Evolutionary conservation across 2,329 filamentous ascomycete genomes (phyloP).

Genomic region (Sclerotinia minor): DNA sequence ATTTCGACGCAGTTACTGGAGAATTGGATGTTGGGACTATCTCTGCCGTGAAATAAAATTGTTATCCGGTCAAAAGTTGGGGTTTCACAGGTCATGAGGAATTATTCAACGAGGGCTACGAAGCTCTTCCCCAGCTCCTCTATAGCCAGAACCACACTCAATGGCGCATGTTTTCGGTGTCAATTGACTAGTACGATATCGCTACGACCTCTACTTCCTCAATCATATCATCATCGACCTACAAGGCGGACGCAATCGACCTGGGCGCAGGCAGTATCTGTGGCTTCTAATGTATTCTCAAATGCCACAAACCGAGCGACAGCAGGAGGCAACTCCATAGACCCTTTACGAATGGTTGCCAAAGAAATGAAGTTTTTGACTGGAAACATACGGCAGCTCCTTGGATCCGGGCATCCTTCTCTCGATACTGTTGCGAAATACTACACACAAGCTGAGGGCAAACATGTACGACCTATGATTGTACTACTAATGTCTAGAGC

Average conservation of each 20-base stretch:
- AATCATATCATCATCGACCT: slow-evolving; percentile 41
- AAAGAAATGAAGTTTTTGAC: slow-evolving; percentile 97
- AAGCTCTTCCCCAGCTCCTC: slow-evolving; percentile 46
- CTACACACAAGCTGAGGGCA: slow-evolving; percentile 94
- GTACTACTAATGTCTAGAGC: slow-evolving; percentile 96
- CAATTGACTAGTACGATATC: slow-evolving; percentile 35
- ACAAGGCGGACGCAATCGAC: slow-evolving; percentile 58
- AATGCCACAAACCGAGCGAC: slow-evolving; percentile 61
- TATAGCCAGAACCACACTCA: slow-evolving; percentile 42
- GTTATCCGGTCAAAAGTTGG: slow-evolving; percentile 4
- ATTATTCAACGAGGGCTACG: slow-evolving; percentile 53
- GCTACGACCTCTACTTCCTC: slow-evolving; percentile 26
- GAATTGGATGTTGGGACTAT: not conserved
- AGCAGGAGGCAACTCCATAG: slow-evolving; percentile 70
- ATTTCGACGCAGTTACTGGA: not conserved
- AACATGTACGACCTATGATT: slow-evolving; percentile 91
- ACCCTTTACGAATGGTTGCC: slow-evolving; percentile 85
- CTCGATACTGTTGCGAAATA: slow-evolving; percentile 96
- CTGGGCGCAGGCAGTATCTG: slow-evolving; percentile 72
- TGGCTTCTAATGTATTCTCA: slow-evolving; percentile 69
- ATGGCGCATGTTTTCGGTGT: slow-evolving; percentile 47
- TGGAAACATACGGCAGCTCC: slow-evolving; percentile 87
- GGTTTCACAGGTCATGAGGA: slow-evolving; percentile 49
- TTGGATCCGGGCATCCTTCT: slow-evolving; percentile 91
- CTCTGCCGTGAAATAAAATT: not conserved